Conservation (phyloP, 2,329 filamentous ascomycete genomes). For the Ophiostoma montium region DNA sequence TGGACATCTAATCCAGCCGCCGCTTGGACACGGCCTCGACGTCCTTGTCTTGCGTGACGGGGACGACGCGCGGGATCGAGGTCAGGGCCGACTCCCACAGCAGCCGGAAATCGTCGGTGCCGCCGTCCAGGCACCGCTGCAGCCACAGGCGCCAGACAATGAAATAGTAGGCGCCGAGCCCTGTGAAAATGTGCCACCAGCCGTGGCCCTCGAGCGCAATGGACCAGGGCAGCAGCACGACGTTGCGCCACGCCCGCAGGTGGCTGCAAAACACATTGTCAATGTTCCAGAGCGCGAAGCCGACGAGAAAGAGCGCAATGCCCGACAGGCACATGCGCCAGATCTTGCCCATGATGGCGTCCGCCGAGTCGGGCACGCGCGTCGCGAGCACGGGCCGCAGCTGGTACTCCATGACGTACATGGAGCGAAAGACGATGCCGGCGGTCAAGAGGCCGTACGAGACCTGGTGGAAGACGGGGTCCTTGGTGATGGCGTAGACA, state of each 20-base stretch:
- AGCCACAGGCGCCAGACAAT: constrained; percentile 77
- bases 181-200: constrained; percentile 66
- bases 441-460: constrained; percentile 61
- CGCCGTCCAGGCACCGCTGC: constrained; percentile 59
- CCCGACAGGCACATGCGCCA: constrained; percentile 60
- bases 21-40: constrained; percentile 14
- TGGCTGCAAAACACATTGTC: constrained; percentile 63
- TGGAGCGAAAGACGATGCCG: constrained; percentile 55
- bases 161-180: constrained; percentile 70
- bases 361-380: constrained; percentile 35
- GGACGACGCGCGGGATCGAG: constrained; percentile 34
- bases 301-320: constrained; percentile 55
- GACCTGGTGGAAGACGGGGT: constrained; percentile 71
- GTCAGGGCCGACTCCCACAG: constrained; percentile 51
- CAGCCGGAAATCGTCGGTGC: constrained; percentile 53
- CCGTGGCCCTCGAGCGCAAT: constrained; percentile 47
- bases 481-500: constrained; percentile 63
- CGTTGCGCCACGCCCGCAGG: constrained; percentile 49
- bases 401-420: constrained; percentile 54
- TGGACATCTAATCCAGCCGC: constrained; percentile 8
- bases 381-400: constrained; percentile 31
- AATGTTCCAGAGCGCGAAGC: constrained; percentile 64
- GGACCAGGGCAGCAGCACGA: constrained; percentile 66
- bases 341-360: constrained; percentile 43
- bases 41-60: constrained; percentile 12